Evolutionary conservation across 2,329 filamentous ascomycete species (phyloP), one percentile per base, ranked within the genome.

Genomic region (Monilinia polystroma): DNA sequence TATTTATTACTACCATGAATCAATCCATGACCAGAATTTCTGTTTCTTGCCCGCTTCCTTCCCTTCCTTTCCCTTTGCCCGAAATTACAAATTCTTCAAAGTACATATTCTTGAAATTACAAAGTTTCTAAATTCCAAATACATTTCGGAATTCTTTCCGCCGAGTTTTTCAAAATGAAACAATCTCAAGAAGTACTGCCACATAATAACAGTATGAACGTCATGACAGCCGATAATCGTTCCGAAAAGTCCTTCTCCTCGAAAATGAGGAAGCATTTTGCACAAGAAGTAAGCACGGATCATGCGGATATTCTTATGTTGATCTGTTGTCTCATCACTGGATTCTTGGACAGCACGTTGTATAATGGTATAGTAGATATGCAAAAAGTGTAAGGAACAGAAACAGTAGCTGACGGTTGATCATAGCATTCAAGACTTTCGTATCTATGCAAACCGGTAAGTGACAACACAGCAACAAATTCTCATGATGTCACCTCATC

Each of bases 321-420:
- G 4, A 79, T 85, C 43, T 92, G 89, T 78, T 93, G 92, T 76
- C 78, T 91, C 70, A 88, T 92, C 74, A 93, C 91, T 0, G 91
- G 91, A 4, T 80, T 94, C 16, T 82, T 92, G 10, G 91, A 94
- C 77, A 91, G 88, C 77, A 87, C 89, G 8, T 14, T 67, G 26
- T 67, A 67, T 53, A 66, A 66, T 49, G 63, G 66, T 67, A 66
- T 23, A n/a, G n/a, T 51, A 49, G 16, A 45, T 35, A 14, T 16
- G n/a, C 11, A 51, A 29, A 23, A 18, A n/a, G 11, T 32, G 5
- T 6, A 20, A 49, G 35, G 4, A 32, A 49, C 10, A 16, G 16
- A 3, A 20, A 51, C n/a, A 23, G n/a, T 51, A 23, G 23, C 63
- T 66, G 49, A 66, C 35, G 32, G 66, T 67, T 43, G 5, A 66